Conservation (phyloP, 306 rosid genomes). For the Cucurbita argyrosperma region DNA sequence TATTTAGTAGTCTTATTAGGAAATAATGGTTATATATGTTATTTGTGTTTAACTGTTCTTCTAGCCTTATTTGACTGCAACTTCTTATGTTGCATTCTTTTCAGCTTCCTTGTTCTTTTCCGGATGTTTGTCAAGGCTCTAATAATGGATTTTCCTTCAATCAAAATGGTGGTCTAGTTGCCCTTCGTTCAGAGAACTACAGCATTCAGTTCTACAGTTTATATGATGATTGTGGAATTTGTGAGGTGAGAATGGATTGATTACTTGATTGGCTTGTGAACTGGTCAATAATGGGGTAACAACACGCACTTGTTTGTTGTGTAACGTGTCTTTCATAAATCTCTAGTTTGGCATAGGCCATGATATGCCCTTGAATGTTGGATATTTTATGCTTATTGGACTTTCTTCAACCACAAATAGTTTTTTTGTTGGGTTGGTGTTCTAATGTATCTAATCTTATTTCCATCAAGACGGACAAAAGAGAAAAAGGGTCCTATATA, state of each 20-base stretch:
- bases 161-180: slow-evolving; percentile 56
- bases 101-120: slow-evolving; percentile 55
- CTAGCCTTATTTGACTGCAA: slow-evolving; percentile 3
- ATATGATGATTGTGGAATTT: slow-evolving; percentile 63
- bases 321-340: not conserved
- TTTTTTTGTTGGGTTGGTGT: not conserved
- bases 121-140: slow-evolving; percentile 30
- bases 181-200: slow-evolving; percentile 63
- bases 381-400: not conserved
- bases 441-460: not conserved
- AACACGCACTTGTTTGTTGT: not conserved
- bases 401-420: not conserved
- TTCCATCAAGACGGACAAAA: not conserved
- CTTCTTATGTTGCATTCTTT: slow-evolving; percentile 3
- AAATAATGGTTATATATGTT: not conserved
- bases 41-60: not conserved
- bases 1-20: not conserved
- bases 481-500: not conserved
- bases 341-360: not conserved
- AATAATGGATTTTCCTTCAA: slow-evolving; percentile 53
- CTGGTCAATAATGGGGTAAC: not conserved
- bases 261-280: not conserved
- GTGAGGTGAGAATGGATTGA: slow-evolving; percentile 45
- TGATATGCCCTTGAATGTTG: not conserved
- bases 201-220: slow-evolving; percentile 73